Conservation (phyloP, 192 early-diverging fungal genomes). For the Rhizophlyctis rosea region DNA sequence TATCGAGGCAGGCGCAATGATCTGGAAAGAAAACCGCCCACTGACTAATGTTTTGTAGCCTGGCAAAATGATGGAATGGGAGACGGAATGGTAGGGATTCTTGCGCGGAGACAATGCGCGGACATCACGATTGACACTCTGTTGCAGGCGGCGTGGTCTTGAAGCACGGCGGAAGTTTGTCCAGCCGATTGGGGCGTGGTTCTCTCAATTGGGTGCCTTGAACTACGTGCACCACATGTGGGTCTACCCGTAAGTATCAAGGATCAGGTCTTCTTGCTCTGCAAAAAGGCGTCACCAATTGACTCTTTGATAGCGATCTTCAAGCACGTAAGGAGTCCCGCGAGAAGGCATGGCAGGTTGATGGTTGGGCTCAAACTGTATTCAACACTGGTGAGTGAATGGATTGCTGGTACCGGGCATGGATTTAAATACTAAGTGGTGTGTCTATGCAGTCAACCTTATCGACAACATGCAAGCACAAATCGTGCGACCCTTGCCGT, state of each 20-base stretch:
- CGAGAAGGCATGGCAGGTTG: conserved; percentile 88
- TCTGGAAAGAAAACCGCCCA: no score
- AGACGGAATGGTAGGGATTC: conserved; percentile 80
- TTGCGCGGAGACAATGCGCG: no score
- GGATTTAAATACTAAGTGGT: neutral
- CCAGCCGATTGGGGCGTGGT: conserved; percentile 95
- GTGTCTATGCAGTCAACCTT: conserved; percentile 57
- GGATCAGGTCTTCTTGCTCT: neutral
- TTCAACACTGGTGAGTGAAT: conserved; percentile 71
- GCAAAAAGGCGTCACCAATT: neutral
- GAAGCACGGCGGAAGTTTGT: conserved; percentile 84
- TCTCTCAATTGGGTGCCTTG: conserved; percentile 82
- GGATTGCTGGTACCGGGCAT: neutral
- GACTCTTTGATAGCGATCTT: conserved; percentile 61
- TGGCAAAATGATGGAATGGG: conserved; percentile 89
- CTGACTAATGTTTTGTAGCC: no score
- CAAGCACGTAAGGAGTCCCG: conserved; percentile 85
- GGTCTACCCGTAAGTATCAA: conserved; percentile 70
- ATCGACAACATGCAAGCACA: conserved; percentile 78
- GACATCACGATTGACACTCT: no score
- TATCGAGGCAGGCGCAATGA: conserved; percentile 23
- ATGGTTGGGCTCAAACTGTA: conserved; percentile 92
- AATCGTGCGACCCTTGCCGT: conserved; percentile 72
- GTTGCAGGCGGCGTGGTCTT: conserved; percentile 70
- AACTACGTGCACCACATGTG: conserved; percentile 93